Evolutionary conservation across 108 stramenopile genomes (phyloP), one percentile per base, ranked within the genome.

Genomic region (Pseudonitzschia pungens): DNA sequence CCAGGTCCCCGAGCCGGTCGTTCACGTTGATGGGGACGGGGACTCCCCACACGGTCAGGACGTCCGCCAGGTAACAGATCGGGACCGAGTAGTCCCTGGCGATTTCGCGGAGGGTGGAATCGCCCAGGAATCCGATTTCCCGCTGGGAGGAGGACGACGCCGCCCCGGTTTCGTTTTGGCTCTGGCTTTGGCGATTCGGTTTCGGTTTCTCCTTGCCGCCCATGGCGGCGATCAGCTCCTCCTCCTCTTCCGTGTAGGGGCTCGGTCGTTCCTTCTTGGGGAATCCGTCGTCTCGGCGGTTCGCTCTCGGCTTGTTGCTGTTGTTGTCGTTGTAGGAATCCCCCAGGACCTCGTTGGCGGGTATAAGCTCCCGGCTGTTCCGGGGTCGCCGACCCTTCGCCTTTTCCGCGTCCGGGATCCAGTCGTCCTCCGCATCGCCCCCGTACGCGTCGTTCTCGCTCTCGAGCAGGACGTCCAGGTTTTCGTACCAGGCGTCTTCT

Each of bases 61-160:
- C 90, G 76, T 95, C 94, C 15, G 91, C 91, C 24, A 95, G 54
- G 71, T 92, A 95, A 54, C 86, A 84, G 44, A 95, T 80, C 41
- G 94, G 92, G 0, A 92, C 79, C 21, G 82, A 80, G 71, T 88
- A 95, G 62, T 95, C 90, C 68, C 71, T 77, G 10, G 88, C 73
- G 65, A 95, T 92, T 69, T 95, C 90, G 12, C 52, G 60, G 33
- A 95, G 69, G 15, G 94, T 92, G 28, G 75, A 87, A 52, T 95
- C 94, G 65, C 94, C 94, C 54, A 95, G 75, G 57, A 79, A 94
- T 24, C 93, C 93, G 41, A 72, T 75, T 68, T 92, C 88, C 15
- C 93, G 81, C n/a, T n/a, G n/a, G n/a, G n/a, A n/a, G n/a, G n/a
- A n/a, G n/a, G n/a, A n/a, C 44, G 68, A 69, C 6, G 41, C 60